These are phyloP conservation scores for Entonaema liquescens DNA, from an alignment of 495 filamentous ascomycete genomes.

Conservation along the genomic window DNA sequence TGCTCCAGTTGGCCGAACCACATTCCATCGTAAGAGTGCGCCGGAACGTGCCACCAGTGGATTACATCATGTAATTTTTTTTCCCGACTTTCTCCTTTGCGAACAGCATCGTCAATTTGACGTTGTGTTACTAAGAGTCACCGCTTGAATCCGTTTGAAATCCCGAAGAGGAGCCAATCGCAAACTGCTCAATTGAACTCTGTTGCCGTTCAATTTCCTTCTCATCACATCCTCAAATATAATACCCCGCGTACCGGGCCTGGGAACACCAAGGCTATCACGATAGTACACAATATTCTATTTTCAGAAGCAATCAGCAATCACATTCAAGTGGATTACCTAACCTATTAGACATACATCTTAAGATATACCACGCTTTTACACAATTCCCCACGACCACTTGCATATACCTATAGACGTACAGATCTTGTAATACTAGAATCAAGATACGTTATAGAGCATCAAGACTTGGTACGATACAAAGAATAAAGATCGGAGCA, in stretches of 20 bases:
- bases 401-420: background rate
- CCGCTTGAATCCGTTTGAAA: constrained; percentile 24
- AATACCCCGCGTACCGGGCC: constrained; percentile 25
- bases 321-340: background rate
- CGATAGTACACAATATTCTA: constrained; percentile 9
- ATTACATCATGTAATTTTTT: constrained; percentile 42
- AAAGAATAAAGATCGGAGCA: background rate
- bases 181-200: constrained; percentile 1
- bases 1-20: constrained; percentile 16
- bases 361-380: background rate
- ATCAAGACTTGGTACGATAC: background rate
- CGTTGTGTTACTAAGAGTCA: constrained; percentile 34
- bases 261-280: constrained; percentile 2
- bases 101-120: constrained; percentile 30
- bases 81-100: constrained; percentile 36
- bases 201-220: background rate
- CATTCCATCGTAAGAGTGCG: constrained; percentile 30
- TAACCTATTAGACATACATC: background rate
- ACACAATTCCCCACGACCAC: background rate
- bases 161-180: constrained; percentile 27
- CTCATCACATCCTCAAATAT: constrained; percentile 5
- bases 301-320: background rate
- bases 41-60: constrained; percentile 36
- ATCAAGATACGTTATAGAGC: background rate
- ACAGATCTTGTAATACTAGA: background rate